Base-by-base conservation (phyloP, 495 filamentous ascomycete genomes). In the Thermothielavioides terrestris region DNA sequence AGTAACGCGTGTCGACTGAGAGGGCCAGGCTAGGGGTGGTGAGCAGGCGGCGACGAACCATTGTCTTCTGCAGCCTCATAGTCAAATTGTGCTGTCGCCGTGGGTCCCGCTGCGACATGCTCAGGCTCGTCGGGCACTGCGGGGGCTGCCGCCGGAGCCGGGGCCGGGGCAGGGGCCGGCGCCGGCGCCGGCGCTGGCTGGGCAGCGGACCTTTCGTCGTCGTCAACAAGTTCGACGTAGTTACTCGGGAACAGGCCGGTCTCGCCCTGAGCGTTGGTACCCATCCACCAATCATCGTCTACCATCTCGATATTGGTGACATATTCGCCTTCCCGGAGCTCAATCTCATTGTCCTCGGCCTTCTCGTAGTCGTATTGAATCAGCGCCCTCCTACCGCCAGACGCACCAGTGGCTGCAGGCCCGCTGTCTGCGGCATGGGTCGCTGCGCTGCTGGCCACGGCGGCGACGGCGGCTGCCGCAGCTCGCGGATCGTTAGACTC, bases 21-120 rank as follows among this genome's bases (percentile, higher is more conserved):
- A n/a, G n/a, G n/a, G n/a, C n/a, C n/a, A 37, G 27, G 18, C 32
- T 12, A 17, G 30, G 25, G n/a, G 9, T 12, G 23, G 6, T 20
- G 20, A 4, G 25, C 11, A 35, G 18, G 18, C 6, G 14, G 12
- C 31, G 25, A 39, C 71, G 57, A 62, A 76, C 73, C 92, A 59
- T 99, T 99, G 50, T 94, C 94, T 65, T 99, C 92, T 0, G 89
- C 89, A 28, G 92, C 92, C 62, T 96, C 91, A 53, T 99, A 99
- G 57, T 99, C 92, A 65, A 94, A 99, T 41, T 90, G 68, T 8
- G 92, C 92, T 10, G 78, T 86, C 4, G 92, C 94, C 18, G 82
- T 88, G 3, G 71, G 72, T 1, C 79, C 80, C 22, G 58, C 62
- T 21, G 66, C 60, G 10, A 60, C 59, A 21, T 61, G 57, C 39